A percentile compares a stretch with the other conserved stretches of the same genome.
phyloP scores from a whole-genome alignment of 1,284 basidiomycete species.

The Apiotrichum domesticum region DNA sequence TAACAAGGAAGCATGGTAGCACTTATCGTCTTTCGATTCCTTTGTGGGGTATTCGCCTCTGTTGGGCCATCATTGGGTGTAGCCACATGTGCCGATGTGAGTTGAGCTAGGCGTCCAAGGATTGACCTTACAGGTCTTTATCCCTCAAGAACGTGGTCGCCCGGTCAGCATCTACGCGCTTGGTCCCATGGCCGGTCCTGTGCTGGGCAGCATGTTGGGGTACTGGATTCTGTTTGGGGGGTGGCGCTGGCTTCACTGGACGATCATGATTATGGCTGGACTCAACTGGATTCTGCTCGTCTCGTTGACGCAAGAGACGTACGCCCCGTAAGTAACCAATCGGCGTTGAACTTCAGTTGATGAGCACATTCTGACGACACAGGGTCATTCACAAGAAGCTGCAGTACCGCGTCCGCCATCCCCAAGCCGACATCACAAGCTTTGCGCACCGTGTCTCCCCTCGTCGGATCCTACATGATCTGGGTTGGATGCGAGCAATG shows the following conservation, averaged over 20 bases:
- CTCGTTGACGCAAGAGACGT: slow-evolving; percentile 39
- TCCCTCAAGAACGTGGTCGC: slow-evolving; percentile 35
- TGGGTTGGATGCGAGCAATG: slow-evolving; percentile 38
- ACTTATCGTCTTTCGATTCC: slow-evolving; percentile 40
- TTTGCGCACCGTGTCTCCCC: slow-evolving; percentile 18
- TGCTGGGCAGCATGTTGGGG: slow-evolving; percentile 42
- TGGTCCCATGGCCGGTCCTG: slow-evolving; percentile 42
- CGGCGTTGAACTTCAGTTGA: too few relatives aligned
- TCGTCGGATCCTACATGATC: slow-evolving; percentile 18
- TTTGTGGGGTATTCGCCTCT: slow-evolving; percentile 41
- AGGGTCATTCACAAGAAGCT: slow-evolving; percentile 38
- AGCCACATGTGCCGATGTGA: slow-evolving; percentile 44
- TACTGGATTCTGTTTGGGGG: slow-evolving; percentile 39
- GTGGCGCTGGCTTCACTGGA: slow-evolving; percentile 45
- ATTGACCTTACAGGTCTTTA: slow-evolving; percentile 26
- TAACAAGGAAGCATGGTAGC: slow-evolving; percentile 27
- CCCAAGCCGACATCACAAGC: slow-evolving; percentile 10
- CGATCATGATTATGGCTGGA: slow-evolving; percentile 37
- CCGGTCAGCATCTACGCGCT: slow-evolving; percentile 43
- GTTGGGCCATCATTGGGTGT: slow-evolving; percentile 43
- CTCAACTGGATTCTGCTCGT: slow-evolving; percentile 35
- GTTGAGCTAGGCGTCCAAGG: slow-evolving; percentile 8
- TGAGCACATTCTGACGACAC: background rate
- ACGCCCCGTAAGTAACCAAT: slow-evolving; percentile 33
- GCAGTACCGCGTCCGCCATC: slow-evolving; percentile 23